Conservation (phyloP, 345 rosid genomes). For the Anacardium occidentale region DNA sequence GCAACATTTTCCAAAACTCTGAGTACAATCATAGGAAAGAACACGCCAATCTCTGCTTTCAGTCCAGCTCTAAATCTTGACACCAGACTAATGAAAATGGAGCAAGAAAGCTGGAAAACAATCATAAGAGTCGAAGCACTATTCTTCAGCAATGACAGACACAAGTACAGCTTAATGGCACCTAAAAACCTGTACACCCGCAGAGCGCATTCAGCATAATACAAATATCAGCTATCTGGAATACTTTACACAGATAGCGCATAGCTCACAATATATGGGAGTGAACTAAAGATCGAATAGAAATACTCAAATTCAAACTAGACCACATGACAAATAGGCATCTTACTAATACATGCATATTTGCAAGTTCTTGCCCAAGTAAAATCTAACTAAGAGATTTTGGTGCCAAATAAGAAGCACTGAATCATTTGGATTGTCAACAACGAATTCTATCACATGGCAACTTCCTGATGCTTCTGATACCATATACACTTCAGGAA, state of each 20-base stretch:
- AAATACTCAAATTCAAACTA: neutral
- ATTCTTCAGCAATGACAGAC: constrained; percentile 92
- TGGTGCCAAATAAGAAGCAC: too few species aligned
- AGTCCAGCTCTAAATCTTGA: constrained; percentile 97
- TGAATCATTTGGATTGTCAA: neutral
- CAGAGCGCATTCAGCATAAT: constrained; percentile 18
- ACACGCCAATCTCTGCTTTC: constrained; percentile 99
- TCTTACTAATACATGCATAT: neutral
- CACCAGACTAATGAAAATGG: constrained; percentile 95
- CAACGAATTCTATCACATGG: neutral
- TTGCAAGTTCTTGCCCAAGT: neutral
- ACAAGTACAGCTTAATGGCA: constrained; percentile 96
- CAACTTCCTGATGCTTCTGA: neutral
- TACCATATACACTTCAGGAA: neutral
- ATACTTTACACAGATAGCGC: neutral
- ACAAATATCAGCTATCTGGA: constrained; percentile 1
- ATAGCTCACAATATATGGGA: neutral
- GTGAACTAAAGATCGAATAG: neutral
- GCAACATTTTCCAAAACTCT: constrained; percentile 95
- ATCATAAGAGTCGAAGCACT: constrained; percentile 95
- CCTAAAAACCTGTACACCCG: constrained; percentile 83
- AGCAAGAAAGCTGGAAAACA: constrained; percentile 99
- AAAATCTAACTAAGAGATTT: neutral
- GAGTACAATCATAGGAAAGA: constrained; percentile 98
- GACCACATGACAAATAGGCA: too few species aligned